Conservation (phyloP, 2,329 filamentous ascomycete genomes). For the Phyllosticta citriasiana region DNA sequence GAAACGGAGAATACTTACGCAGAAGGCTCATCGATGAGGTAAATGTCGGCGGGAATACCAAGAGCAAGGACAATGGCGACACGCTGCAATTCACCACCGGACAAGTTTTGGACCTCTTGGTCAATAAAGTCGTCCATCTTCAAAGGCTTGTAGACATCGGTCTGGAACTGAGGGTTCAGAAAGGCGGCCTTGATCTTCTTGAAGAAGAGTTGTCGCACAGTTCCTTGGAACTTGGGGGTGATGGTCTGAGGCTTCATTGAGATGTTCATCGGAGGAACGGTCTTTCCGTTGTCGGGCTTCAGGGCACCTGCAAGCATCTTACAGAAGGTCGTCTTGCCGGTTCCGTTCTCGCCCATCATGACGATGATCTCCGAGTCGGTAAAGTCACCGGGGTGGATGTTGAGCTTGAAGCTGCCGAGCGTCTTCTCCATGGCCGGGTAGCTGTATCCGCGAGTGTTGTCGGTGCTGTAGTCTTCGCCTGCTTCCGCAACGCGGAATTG, state of each 20-base stretch:
- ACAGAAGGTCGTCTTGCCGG: conserved; percentile 98
- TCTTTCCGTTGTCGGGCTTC: conserved; percentile 72
- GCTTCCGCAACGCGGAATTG: conserved; percentile 91
- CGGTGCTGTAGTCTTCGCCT: conserved; percentile 75
- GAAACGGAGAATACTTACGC: conserved; percentile 34
- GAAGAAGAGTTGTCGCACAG: conserved; percentile 95
- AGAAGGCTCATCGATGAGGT: conserved; percentile 94
- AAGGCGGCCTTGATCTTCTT: conserved; percentile 99
- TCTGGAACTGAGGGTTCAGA: conserved; percentile 96
- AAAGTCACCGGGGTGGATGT: conserved; percentile 73
- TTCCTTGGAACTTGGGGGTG: conserved; percentile 94
- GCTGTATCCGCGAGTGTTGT: conserved; percentile 73
- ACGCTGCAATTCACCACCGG: conserved; percentile 98
- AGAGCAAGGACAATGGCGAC: conserved; percentile 97
- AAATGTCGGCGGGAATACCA: conserved; percentile 92
- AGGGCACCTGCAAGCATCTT: conserved; percentile 86
- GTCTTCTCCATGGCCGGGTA: conserved; percentile 94
- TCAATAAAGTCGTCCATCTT: conserved; percentile 99
- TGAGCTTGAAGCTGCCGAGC: conserved; percentile 76
- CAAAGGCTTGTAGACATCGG: conserved; percentile 98
- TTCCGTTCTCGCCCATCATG: conserved; percentile 99
- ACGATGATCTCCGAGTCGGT: conserved; percentile 98
- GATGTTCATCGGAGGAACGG: conserved; percentile 89
- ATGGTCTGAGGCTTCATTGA: conserved; percentile 99
- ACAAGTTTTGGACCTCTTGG: conserved; percentile 97